Evolutionary conservation across 805 yeast genomes (phyloP), one percentile per base, ranked within the genome.

Genomic region (Candida vartiovaarae): DNA sequence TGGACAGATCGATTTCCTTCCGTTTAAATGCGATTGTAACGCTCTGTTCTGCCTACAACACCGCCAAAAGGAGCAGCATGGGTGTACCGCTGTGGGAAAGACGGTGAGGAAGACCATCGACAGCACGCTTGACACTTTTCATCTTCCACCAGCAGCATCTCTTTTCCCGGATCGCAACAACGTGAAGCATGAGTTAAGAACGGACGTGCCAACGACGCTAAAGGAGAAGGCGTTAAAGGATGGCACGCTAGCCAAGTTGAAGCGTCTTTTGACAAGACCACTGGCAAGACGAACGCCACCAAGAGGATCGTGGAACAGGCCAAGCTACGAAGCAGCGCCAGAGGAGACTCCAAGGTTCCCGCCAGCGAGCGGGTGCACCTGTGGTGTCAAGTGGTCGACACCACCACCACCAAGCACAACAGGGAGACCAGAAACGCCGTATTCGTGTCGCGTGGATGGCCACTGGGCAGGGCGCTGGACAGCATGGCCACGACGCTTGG

Each of bases 1-100:
- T 47, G 61, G 61, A 3, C 61, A 57, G 39, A 44, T 57, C 2
- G 62, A 58, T 36, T 58, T 57, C 44, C 43, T 58, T 20, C 62
- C 62, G 0, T 58, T 57, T 45, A 56, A 46, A 38, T 58, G 62
- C 35, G 34, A 49, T n/a, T 58, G 62, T 37, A 46, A 46, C 6
- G 41, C 39, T 23, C 48, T 48, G 0, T 58, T 56, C 29, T 58
- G 62, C 34, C 31, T 37, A 2, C 48, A 49, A 11, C 62, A 58
- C 43, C 42, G 60, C 10, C n/a, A 24, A 7, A 59, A 55, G 41
- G 61, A 56, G 30, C 31, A 42, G 2, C 62, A 58, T 36, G 32
- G 50, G 3, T 58, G 62, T 37, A 20, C 45, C 6, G 36, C 20
- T 5, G 20, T 48, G 20, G n/a, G 9, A 28, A 28, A 28, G 9